Base-by-base conservation (phyloP, 2,329 filamentous ascomycete species). In the Ophiostoma ulmi region DNA sequence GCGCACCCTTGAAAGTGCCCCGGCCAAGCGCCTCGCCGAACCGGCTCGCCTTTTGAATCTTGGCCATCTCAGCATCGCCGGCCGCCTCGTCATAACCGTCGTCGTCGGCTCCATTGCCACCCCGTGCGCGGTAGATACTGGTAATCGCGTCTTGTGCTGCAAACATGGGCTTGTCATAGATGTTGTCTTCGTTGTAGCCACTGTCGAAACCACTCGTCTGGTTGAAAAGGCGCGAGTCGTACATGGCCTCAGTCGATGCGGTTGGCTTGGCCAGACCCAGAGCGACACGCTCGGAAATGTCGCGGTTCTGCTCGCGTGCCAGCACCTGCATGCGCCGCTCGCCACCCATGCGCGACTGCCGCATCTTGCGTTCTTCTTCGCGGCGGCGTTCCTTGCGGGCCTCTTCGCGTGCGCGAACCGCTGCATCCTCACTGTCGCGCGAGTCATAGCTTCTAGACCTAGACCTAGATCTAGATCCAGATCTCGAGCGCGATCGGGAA, bases 131-230 rank as follows among this genome's bases (percentile, higher is more conserved):
- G 80, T 99, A 99, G 75, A 99, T 98, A 79, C 90, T 94, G 81
- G 88, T 95, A 76, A 97, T 93, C 10, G 93, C 94, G 78, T 98
- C 94, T 78, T 97, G 93, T 17, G 95, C 94, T 0, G 94, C 94
- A 78, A 99, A 99, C 8, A 99, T 83, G 26, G 95, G 95, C 81
- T 98, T 98, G 80, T 98, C 95, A 81, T 98, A 99, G 0, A 90
- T 89, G 77, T 99, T 95, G 79, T 99, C 95, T 80, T 99, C 95
- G 79, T 99, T 99, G 85, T 97, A 93, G 0, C 94, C 95, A 69
- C 89, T 87, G 75, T 93, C 90, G 78, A 99, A 96, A 0, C 95
- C 95, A 75, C 91, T 94, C 6, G 89, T 91, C 81, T 97, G 93
- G 81, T 98, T 97, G 81, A 99, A 99, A 39, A 99, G 82, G 58